Conservation (phyloP, 352 stramenopile genomes). For the Globisporangium orthogonon region DNA sequence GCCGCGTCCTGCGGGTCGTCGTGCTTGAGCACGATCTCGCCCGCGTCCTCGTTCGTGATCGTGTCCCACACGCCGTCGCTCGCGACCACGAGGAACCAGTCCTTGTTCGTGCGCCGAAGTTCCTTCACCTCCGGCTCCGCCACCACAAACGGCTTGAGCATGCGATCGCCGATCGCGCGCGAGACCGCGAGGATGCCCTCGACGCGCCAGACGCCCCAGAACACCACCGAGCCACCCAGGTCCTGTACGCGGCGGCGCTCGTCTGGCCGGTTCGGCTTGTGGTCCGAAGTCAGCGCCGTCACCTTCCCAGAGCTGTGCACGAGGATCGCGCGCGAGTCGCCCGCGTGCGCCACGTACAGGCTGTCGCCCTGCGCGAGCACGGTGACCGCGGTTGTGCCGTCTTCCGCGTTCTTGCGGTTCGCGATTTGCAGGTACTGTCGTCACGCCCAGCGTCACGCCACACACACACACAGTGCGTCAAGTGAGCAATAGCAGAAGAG, state of each 20-base stretch:
- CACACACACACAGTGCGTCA: neutral
- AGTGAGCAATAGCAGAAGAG: no score
- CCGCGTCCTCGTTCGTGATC: slow-evolving; percentile 84
- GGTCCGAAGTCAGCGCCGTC: slow-evolving; percentile 79
- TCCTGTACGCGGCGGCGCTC: slow-evolving; percentile 87
- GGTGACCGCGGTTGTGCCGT: slow-evolving; percentile 88
- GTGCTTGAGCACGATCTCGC: slow-evolving; percentile 57
- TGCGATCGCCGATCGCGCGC: slow-evolving; percentile 88
- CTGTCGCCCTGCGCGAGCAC: slow-evolving; percentile 68
- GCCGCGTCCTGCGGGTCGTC: slow-evolving; percentile 66
- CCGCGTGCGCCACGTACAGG: slow-evolving; percentile 87
- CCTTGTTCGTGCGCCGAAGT: slow-evolving; percentile 45
- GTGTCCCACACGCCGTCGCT: slow-evolving; percentile 92
- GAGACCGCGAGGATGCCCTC: slow-evolving; percentile 92
- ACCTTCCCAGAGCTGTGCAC: slow-evolving; percentile 75
- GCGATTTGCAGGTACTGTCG: slow-evolving; percentile 78
- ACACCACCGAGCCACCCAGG: slow-evolving; percentile 85
- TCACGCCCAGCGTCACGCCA: neutral
- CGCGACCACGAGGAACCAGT: slow-evolving; percentile 85
- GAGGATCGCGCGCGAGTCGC: slow-evolving; percentile 87
- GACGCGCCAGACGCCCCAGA: slow-evolving; percentile 92
- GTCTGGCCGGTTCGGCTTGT: slow-evolving; percentile 89
- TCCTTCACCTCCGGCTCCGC: slow-evolving; percentile 86
- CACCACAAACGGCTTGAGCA: slow-evolving; percentile 91
- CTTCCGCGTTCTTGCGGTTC: slow-evolving; percentile 73